A percentile compares a stretch with the other conserved stretches of the same genome.
Conservation (phyloP, 495 filamentous ascomycete species). For the Talaromyces nanjingensis region DNA sequence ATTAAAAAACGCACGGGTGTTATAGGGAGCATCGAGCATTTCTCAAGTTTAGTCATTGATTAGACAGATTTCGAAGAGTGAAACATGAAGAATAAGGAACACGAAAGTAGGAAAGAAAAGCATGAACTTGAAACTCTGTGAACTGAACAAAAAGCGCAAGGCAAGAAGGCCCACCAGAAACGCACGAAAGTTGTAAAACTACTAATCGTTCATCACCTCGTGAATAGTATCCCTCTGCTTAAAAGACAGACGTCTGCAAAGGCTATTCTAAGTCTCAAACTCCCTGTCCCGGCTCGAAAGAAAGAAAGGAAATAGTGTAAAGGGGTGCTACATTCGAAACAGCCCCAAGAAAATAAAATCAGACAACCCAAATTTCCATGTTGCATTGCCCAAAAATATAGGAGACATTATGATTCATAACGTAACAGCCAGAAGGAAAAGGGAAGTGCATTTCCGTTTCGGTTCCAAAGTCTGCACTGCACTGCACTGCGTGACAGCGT, state of each 20-base stretch:
- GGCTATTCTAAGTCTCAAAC: not conserved
- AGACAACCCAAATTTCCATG: not conserved
- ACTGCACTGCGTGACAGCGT: not conserved
- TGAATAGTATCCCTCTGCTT: not conserved
- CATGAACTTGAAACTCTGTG: not conserved
- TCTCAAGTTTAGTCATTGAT: not conserved
- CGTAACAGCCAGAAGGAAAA: not conserved
- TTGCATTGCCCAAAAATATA: slow-evolving; percentile 1
- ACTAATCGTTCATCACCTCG: not conserved
- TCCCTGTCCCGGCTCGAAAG: not conserved
- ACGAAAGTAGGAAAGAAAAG: not conserved
- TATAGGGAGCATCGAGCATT: not conserved
- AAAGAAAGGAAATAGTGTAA: not conserved
- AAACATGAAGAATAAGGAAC: not conserved
- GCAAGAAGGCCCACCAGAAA: not conserved
- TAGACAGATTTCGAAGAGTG: not conserved
- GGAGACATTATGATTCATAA: slow-evolving; percentile 2
- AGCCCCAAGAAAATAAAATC: slow-evolving; percentile 1
- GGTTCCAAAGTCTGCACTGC: not conserved
- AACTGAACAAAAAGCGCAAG: not conserved
- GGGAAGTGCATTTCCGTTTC: not conserved
- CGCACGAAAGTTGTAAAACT: not conserved
- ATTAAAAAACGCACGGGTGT: no score
- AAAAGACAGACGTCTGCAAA: not conserved
- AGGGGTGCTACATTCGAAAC: not conserved